Base-by-base conservation (phyloP, 2,329 filamentous ascomycete genomes). In the Metarhizium rileyi region DNA sequence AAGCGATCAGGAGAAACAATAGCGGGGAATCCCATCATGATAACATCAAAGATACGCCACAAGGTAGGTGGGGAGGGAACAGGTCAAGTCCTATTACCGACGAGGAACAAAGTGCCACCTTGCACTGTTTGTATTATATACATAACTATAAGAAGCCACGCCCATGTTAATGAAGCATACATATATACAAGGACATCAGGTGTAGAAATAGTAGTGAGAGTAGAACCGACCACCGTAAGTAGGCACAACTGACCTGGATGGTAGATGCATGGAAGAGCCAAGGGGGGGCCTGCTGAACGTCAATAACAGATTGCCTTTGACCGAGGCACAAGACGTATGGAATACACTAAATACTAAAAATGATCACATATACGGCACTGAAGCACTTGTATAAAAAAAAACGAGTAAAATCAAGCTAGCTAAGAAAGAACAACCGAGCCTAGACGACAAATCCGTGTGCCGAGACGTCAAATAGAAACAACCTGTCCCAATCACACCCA, bases 351-450 rank as follows among this genome's bases (percentile, higher is more conserved):
- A 8, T 12, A 12, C 9, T 5, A 36, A 12, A 30, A 30, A 6
- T 30, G 8, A 20, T 42, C 9, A 5, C 38, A 25, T 9, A 36
- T 14, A 8, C 10, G 5, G 8, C 33, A n/a, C 8, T 14, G 18
- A 26, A 23, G 41, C 41, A 30, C 22, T 16, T 26, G 36, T 35
- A 50, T 20, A n/a, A 26, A 58, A 51, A 62, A 38, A 18, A 20
- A 14, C n/a, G 59, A 63, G 59, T 59, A 57, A 66, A 66, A 68
- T 63, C 60, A 66, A 65, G 57, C 59, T 61, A 68, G 61, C 65
- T 67, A 67, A 65, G 63, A 65, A 64, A 59, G 58, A n/a, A 64
- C 60, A 57, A 59, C 62, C 59, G 56, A 61, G 55, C 59, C 57
- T 58, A 56, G 58, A 61, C 58, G 54, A 56, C 57, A 57, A 57